Percentiles rank a stretch among this genome's conserved stretches.
Conservation (phyloP, 495 filamentous ascomycete species). For the Penicillium cataractarum region DNA sequence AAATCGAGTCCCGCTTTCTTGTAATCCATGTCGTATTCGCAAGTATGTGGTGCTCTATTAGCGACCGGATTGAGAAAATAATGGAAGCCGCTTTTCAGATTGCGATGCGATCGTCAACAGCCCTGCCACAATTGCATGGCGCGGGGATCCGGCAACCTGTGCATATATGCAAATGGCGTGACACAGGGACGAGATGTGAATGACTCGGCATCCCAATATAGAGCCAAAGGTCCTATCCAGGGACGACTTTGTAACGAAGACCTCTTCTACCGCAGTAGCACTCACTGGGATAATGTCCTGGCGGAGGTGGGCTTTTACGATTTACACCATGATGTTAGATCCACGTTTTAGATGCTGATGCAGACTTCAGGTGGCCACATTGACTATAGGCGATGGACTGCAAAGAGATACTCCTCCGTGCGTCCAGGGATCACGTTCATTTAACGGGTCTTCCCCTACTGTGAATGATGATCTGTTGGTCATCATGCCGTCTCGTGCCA, state of each 20-base stretch:
- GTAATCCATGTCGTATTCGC: neutral
- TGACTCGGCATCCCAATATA: neutral
- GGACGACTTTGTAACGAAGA: constrained; percentile 1
- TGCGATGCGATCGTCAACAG: neutral
- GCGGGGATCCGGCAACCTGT: neutral
- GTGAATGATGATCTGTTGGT: neutral
- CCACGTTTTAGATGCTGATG: neutral
- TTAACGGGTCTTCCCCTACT: neutral
- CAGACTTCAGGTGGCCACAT: neutral
- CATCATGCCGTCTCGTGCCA: neutral
- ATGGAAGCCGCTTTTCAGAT: neutral
- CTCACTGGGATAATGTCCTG: neutral
- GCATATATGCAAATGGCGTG: neutral
- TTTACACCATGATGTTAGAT: neutral
- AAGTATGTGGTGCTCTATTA: neutral
- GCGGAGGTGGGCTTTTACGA: neutral
- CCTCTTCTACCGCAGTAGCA: neutral
- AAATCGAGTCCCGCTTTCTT: neutral
- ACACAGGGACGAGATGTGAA: neutral
- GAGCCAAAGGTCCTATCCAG: neutral
- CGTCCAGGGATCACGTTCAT: neutral
- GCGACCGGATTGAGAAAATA: neutral
- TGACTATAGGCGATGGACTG: neutral
- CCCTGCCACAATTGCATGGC: neutral
- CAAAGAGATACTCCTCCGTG: neutral